phyloP scores from a whole-genome alignment of 2,329 filamentous ascomycete genomes.

The Neofusicoccum sp. region DNA sequence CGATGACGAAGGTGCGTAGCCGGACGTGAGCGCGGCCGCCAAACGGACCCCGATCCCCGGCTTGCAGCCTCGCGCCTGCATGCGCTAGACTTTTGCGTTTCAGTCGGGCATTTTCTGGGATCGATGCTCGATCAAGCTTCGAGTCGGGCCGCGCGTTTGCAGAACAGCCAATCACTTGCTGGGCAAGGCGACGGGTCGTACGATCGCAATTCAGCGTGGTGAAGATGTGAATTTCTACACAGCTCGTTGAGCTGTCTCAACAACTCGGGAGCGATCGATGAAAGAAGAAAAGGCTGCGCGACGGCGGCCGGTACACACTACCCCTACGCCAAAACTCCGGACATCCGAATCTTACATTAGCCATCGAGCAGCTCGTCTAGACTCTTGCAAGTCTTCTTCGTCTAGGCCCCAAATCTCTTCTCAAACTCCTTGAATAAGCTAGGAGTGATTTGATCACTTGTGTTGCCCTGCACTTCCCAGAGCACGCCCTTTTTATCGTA shows the following conservation, averaged over 20 bases:
- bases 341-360: slow-evolving; percentile 8
- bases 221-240: not conserved
- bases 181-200: not conserved
- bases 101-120: not conserved
- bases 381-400: too few relatives aligned
- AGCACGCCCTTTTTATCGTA: slow-evolving; percentile 82
- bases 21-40: not conserved
- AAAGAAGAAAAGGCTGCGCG: slow-evolving; percentile 4
- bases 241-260: not conserved
- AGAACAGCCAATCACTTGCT: not conserved
- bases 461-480: slow-evolving; percentile 82
- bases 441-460: slow-evolving; percentile 94
- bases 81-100: not conserved
- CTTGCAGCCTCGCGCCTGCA: not conserved
- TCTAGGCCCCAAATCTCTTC: slow-evolving; percentile 59
- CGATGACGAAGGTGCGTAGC: slow-evolving; percentile 13
- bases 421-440: slow-evolving; percentile 81
- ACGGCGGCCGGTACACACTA: slow-evolving; percentile 3
- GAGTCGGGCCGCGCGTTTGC: not conserved
- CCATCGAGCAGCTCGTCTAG: not conserved
- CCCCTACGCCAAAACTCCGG: slow-evolving; percentile 7
- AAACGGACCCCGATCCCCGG: not conserved
- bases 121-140: not conserved
- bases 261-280: not conserved
- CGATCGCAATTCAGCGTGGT: not conserved